Percentiles rank a stretch among this genome's conserved stretches.
These are phyloP conservation scores for Cladophialophora exuberans DNA, from an alignment of 2,329 filamentous ascomycete species.

Conservation along the genomic window DNA sequence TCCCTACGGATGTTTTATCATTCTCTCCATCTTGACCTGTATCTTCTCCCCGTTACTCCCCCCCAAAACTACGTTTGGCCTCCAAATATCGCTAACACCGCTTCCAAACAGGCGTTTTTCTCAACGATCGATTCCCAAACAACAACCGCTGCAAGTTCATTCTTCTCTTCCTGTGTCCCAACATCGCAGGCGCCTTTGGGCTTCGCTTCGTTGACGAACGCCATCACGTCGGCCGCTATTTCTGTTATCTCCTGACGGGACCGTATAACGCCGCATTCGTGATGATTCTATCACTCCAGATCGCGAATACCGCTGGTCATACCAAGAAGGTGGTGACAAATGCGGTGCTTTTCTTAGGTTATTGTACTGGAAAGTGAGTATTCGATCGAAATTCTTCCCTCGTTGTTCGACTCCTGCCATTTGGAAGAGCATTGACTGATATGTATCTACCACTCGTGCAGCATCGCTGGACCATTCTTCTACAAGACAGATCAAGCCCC, in stretches of 20 bases:
- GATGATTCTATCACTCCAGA: slow-evolving; percentile 51
- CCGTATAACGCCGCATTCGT: slow-evolving; percentile 60
- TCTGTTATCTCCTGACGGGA: slow-evolving; percentile 62
- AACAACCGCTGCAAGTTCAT: slow-evolving; percentile 58
- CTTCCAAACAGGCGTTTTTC: slow-evolving; percentile 39
- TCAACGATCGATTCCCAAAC: slow-evolving; percentile 51
- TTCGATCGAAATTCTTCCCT: not conserved
- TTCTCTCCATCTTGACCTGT: slow-evolving; percentile 54
- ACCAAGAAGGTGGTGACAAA: slow-evolving; percentile 67
- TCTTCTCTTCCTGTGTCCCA: slow-evolving; percentile 61
- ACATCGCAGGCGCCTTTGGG: slow-evolving; percentile 62
- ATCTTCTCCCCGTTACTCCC: not conserved
- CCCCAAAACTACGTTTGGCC: slow-evolving; percentile 34
- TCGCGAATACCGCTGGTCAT: slow-evolving; percentile 56
- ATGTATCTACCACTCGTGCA: not conserved
- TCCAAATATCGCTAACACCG: slow-evolving; percentile 46
- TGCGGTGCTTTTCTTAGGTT: slow-evolving; percentile 62
- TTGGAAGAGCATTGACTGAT: too few relatives aligned
- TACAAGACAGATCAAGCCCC: slow-evolving; percentile 60
- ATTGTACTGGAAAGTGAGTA: slow-evolving; percentile 58
- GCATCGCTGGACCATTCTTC: slow-evolving; percentile 65
- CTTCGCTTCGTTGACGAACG: slow-evolving; percentile 57
- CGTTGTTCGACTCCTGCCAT: too few relatives aligned
- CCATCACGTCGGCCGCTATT: slow-evolving; percentile 57
- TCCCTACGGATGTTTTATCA: slow-evolving; percentile 50